phyloP scores from a whole-genome alignment of 805 yeast genomes.

The Ascoidea rubescens region DNA sequence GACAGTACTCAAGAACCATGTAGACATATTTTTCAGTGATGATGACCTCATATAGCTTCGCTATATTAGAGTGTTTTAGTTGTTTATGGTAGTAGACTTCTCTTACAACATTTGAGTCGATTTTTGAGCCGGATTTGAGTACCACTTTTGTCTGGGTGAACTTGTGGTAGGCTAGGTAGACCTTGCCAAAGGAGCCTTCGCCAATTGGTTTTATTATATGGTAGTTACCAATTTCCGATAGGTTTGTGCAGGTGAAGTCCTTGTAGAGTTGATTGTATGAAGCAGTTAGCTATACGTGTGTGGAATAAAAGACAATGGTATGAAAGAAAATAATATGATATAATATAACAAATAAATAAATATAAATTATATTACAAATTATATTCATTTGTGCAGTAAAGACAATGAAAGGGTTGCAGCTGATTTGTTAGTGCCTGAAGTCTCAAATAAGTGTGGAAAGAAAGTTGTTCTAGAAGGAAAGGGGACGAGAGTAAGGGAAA shows the following conservation, averaged over 20 bases:
- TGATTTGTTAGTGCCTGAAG: not conserved
- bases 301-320: not conserved
- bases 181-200: constrained; percentile 88
- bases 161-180: constrained; percentile 70
- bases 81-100: constrained; percentile 84
- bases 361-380: too few species aligned
- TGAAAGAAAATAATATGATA: not conserved
- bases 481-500: too few species aligned
- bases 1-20: constrained; percentile 85
- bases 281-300: not conserved
- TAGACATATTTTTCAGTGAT: constrained; percentile 70
- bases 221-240: constrained; percentile 71
- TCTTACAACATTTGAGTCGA: constrained; percentile 76
- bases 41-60: constrained; percentile 74
- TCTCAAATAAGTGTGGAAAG: too few species aligned
- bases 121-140: constrained; percentile 62
- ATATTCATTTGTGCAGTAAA: not conserved
- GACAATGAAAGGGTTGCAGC: not conserved
- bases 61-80: constrained; percentile 71
- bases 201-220: constrained; percentile 63
- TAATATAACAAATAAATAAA: too few species aligned
- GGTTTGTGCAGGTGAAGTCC: constrained; percentile 30
- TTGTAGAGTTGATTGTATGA: constrained; percentile 47
- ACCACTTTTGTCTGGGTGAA: constrained; percentile 71
- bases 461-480: too few species aligned